These are phyloP conservation scores for Myxozyma nipponensis DNA, from an alignment of 805 yeast species.

Conservation along the genomic window DNA sequence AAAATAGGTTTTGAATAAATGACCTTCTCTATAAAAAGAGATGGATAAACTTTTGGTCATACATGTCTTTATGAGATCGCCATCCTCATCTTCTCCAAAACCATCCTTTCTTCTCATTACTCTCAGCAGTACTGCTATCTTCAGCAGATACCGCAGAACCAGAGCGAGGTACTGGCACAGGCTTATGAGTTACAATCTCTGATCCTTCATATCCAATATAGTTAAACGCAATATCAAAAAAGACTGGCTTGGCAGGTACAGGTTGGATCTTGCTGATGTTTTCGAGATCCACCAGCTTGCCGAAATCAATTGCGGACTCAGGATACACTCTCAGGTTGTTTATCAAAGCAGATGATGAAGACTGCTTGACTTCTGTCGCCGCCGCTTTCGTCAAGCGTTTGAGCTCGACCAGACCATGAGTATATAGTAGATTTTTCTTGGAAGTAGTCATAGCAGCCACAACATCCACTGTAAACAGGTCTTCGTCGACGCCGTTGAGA, in stretches of 20 bases:
- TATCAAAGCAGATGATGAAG: constrained; percentile 33
- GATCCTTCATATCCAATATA: constrained; percentile 45
- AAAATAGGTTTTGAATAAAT: not conserved
- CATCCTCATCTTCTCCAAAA: constrained; percentile 19
- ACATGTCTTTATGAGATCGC: not conserved
- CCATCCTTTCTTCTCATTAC: constrained; percentile 17
- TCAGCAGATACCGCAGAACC: constrained; percentile 1
- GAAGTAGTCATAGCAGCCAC: constrained; percentile 17
- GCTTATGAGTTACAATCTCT: not conserved
- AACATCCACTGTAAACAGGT: constrained; percentile 16
- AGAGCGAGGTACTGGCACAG: not conserved
- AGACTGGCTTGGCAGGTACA: constrained; percentile 77
- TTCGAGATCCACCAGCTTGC: constrained; percentile 35
- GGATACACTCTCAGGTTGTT: constrained; percentile 48
- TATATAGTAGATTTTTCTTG: constrained; percentile 3
- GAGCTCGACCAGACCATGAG: constrained; percentile 13
- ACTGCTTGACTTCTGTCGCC: constrained; percentile 1
- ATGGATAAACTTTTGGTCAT: not conserved
- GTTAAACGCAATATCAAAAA: constrained; percentile 86
- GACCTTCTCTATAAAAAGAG: too few species aligned
- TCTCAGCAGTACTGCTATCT: not conserved
- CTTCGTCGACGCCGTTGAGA: constrained; percentile 7
- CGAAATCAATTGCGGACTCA: constrained; percentile 28
- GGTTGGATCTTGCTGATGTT: constrained; percentile 44
- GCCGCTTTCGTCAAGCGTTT: constrained; percentile 1